phyloP scores from a whole-genome alignment of 2,329 filamentous ascomycete genomes.

The Emergomyces orientalis region DNA sequence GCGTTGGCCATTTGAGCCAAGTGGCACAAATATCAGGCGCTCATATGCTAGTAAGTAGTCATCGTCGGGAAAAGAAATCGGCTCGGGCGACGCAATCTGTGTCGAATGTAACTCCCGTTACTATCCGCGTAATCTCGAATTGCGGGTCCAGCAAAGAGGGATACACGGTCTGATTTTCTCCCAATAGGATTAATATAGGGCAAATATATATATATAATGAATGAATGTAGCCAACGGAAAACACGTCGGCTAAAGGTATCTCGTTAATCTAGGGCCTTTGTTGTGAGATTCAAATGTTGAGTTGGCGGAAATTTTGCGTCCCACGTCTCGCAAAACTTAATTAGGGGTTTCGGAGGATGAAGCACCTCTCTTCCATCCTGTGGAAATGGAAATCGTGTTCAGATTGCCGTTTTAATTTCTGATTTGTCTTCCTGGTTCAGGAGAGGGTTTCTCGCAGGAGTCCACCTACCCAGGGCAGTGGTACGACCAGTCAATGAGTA shows the following conservation, averaged over 20 bases:
- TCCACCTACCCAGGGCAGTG: neutral
- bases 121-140: neutral
- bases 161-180: neutral
- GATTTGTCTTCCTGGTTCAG: neutral
- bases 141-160: neutral
- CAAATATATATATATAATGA: neutral
- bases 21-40: neutral
- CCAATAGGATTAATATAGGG: neutral
- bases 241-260: neutral
- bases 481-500: neutral
- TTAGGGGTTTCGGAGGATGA: neutral
- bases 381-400: neutral
- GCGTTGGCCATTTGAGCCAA: neutral
- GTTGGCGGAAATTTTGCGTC: slow-evolving; percentile 2
- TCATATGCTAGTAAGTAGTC: neutral
- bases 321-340: neutral
- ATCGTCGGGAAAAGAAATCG: neutral
- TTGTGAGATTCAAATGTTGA: neutral
- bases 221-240: neutral
- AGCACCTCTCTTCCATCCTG: neutral
- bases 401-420: neutral
- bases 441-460: neutral
- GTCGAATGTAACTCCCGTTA: neutral
- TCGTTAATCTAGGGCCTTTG: neutral
- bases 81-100: neutral